Conservation (phyloP, 495 filamentous ascomycete genomes). For the Penicilliopsis zonata region DNA sequence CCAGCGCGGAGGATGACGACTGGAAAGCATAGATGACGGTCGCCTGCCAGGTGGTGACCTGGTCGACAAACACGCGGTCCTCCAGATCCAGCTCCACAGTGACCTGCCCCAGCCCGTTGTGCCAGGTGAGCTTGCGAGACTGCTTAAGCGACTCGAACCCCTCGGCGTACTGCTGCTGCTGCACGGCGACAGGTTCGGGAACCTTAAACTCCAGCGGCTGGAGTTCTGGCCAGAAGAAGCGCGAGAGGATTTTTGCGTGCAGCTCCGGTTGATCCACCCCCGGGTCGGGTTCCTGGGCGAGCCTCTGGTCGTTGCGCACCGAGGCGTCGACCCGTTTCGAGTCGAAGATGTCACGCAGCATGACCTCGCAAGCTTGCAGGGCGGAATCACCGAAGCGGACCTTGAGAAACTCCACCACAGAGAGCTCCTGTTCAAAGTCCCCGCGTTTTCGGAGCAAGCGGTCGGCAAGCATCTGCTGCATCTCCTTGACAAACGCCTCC, state of each 20-base stretch:
- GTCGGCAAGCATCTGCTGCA: slow-evolving; percentile 74
- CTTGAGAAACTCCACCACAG: slow-evolving; percentile 80
- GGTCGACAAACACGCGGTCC: slow-evolving; percentile 61
- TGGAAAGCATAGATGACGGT: slow-evolving; percentile 84
- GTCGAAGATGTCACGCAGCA: slow-evolving; percentile 89
- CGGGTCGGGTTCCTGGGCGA: slow-evolving; percentile 8
- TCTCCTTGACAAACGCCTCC: slow-evolving; percentile 86
- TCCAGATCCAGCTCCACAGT: slow-evolving; percentile 71
- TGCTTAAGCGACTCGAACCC: slow-evolving; percentile 73
- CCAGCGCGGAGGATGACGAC: slow-evolving; percentile 32
- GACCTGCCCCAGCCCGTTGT: slow-evolving; percentile 69
- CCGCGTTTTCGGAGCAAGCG: slow-evolving; percentile 62
- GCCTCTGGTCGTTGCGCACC: slow-evolving; percentile 43
- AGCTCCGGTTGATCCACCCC: slow-evolving; percentile 24
- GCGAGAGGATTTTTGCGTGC: slow-evolving; percentile 78
- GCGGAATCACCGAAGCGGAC: slow-evolving; percentile 74
- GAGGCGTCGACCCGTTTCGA: slow-evolving; percentile 57
- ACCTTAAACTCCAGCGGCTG: slow-evolving; percentile 65
- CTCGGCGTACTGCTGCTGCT: slow-evolving; percentile 57
- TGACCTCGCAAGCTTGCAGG: slow-evolving; percentile 88
- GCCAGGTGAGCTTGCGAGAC: slow-evolving; percentile 78
- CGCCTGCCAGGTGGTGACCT: slow-evolving; percentile 80
- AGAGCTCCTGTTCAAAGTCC: slow-evolving; percentile 63
- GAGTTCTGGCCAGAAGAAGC: slow-evolving; percentile 88
- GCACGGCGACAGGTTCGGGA: slow-evolving; percentile 46